Conservation (phyloP, 257 asterid species). For the Leptodermis oblonga region DNA sequence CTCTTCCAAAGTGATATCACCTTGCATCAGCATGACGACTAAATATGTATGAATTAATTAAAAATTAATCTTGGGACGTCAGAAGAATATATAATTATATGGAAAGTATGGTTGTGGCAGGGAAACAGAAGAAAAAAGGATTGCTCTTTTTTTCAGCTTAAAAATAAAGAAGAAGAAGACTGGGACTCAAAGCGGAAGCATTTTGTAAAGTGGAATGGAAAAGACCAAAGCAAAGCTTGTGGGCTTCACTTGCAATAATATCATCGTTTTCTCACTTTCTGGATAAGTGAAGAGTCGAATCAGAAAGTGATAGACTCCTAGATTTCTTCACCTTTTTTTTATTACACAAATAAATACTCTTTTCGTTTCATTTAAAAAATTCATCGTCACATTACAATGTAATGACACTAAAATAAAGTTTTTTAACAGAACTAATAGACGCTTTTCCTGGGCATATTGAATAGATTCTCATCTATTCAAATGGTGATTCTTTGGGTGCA, state of each 20-base stretch:
- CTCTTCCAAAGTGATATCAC: not conserved
- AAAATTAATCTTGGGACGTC: too few species aligned
- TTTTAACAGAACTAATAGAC: too few species aligned
- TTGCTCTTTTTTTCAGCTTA: too few species aligned
- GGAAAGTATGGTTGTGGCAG: too few species aligned
- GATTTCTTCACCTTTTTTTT: not conserved
- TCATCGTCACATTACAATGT: too few species aligned
- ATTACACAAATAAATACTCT: too few species aligned
- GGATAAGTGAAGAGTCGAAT: conserved; percentile 13
- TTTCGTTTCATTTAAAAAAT: too few species aligned
- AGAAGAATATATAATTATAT: too few species aligned
- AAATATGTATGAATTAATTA: too few species aligned
- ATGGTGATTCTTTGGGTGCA: conserved; percentile 15
- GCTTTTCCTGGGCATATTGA: not conserved
- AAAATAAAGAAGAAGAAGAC: too few species aligned
- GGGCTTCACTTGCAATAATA: conserved; percentile 11
- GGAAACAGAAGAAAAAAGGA: too few species aligned
- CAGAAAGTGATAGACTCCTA: conserved; percentile 5
- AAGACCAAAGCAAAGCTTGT: conserved; percentile 16
- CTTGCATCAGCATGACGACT: conserved; percentile 18
- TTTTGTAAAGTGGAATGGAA: conserved; percentile 18
- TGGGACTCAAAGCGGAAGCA: conserved; percentile 9
- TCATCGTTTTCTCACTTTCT: conserved; percentile 10
- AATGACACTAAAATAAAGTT: too few species aligned
- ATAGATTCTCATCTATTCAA: conserved; percentile 15